A percentile compares a stretch with the other conserved stretches of the same genome.
Conservation (phyloP, 2,329 filamentous ascomycete species). For the Dactylellina haptotyla region DNA sequence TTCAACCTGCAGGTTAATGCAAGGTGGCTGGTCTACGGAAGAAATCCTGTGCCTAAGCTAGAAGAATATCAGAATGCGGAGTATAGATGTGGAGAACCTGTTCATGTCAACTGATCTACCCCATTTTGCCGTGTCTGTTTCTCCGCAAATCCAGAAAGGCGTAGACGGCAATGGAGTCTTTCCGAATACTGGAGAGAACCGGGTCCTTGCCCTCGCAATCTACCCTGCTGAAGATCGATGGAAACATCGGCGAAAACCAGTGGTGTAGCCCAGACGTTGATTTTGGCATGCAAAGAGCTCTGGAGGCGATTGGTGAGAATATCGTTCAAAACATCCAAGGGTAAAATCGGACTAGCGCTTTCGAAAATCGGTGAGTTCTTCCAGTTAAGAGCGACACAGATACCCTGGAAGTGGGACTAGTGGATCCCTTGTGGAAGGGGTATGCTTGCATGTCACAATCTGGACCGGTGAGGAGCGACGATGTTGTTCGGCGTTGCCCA, state of each 20-base stretch:
- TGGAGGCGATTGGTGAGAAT: slow-evolving; percentile 18
- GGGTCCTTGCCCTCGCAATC: not conserved
- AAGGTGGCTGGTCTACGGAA: slow-evolving; percentile 10
- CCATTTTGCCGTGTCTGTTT: slow-evolving; percentile 24
- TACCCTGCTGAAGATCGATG: slow-evolving; percentile 47
- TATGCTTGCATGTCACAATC: slow-evolving; percentile 38
- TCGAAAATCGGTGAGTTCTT: slow-evolving; percentile 7
- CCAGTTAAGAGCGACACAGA: slow-evolving; percentile 15
- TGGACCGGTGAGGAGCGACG: not conserved
- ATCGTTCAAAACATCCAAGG: slow-evolving; percentile 16
- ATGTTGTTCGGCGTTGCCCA: slow-evolving; percentile 9
- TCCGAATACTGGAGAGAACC: slow-evolving; percentile 6
- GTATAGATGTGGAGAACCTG: slow-evolving; percentile 44
- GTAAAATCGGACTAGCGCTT: slow-evolving; percentile 18
- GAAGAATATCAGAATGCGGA: slow-evolving; percentile 19
- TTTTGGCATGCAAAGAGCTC: slow-evolving; percentile 15
- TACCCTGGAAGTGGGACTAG: slow-evolving; percentile 36
- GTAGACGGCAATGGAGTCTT: slow-evolving; percentile 38
- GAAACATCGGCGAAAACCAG: slow-evolving; percentile 27
- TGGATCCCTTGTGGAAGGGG: slow-evolving; percentile 25
- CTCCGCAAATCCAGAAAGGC: slow-evolving; percentile 10
- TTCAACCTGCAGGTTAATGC: slow-evolving; percentile 16
- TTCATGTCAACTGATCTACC: slow-evolving; percentile 37
- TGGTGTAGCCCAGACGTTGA: not conserved
- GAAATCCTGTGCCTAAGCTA: slow-evolving; percentile 2